These are phyloP conservation scores for Dipteronia sinensis DNA, from an alignment of 345 rosid species.

Conservation along the genomic window DNA sequence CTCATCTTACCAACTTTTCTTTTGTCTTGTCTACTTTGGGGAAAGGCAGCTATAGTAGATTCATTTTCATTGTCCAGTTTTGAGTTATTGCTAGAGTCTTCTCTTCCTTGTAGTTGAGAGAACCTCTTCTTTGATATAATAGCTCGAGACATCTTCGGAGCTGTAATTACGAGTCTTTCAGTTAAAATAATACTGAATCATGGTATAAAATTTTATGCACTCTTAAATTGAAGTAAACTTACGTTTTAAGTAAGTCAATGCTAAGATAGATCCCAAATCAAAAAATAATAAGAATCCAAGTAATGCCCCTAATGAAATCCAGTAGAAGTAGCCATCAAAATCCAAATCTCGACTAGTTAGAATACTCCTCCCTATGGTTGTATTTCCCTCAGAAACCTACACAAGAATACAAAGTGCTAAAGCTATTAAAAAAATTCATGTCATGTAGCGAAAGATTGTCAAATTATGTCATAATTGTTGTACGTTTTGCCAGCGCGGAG, in stretches of 20 bases:
- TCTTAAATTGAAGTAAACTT: constrained; percentile 25
- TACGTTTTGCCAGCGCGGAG: constrained; percentile 62
- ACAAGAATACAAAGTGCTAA: neutral
- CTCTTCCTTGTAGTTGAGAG: constrained; percentile 22
- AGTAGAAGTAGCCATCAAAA: constrained; percentile 46
- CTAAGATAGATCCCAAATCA: constrained; percentile 51
- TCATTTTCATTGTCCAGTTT: neutral
- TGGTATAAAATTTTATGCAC: neutral
- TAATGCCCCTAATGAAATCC: constrained; percentile 52
- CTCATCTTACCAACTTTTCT: constrained; percentile 10
- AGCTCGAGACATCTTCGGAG: constrained; percentile 50
- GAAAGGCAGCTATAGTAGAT: neutral
- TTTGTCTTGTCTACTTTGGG: neutral
- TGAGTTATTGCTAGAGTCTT: neutral
- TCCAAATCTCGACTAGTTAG: constrained; percentile 60
- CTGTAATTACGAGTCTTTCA: constrained; percentile 25
- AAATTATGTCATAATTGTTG: constrained; percentile 3
- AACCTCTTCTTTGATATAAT: constrained; percentile 40
- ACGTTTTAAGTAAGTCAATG: constrained; percentile 57
- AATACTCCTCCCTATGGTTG: constrained; percentile 40
- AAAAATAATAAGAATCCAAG: constrained; percentile 57
- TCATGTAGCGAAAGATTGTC: neutral
- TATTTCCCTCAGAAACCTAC: constrained; percentile 14
- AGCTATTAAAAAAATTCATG: neutral
- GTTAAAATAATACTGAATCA: neutral